Base-by-base conservation (phyloP, 2,329 filamentous ascomycete genomes). In the Botrytis hyacinthi region DNA sequence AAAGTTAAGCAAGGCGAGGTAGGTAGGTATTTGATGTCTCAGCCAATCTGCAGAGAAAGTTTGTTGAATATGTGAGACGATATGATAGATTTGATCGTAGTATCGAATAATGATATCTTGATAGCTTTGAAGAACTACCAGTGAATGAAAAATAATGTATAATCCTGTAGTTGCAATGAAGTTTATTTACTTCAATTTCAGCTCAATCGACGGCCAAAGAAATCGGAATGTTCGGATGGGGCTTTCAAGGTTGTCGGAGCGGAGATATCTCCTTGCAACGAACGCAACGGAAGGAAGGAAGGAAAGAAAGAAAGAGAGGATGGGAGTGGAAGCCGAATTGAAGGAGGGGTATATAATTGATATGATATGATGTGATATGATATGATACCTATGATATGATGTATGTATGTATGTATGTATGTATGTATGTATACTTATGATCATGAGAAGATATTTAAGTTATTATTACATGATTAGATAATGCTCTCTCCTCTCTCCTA, bases 201-300 rank as follows among this genome's bases (percentile, higher is more conserved):
- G 63, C 44, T 37, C 44, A 66, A 26, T 32, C 18, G 44, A 57
- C 6, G 6, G 12, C 20, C 48, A 51, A 6, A 40, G 22, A n/a
- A 67, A n/a, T 67, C 63, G 44, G 44, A 40, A 37, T 8, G 22
- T 57, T 68, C 66, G 66, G 48, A 42, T 68, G 66, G 14, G 14
- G n/a, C 61, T 44, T n/a, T 29, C 42, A 8, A 16, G 37, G 42
- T n/a, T 37, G 32, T 68, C 1, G n/a, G 44, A 57, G 48, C 66
- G 66, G 48, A 26, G 46, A 54, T 51, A 40, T 35, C 46, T 42
- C 61, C 26, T 26, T n/a, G 37, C 26, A 26, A 40, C 59, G 10
- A 37, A 16, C 35, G 14, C 26, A 37, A 29, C 35, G 60, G 60
- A 22, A 62, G 37, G 3, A 22, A 62, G 37, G 3, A 37, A 26